A percentile compares a stretch with the other conserved stretches of the same genome.
phyloP scores from a whole-genome alignment of 805 yeast genomes.

The Starmerella tilneyi region DNA sequence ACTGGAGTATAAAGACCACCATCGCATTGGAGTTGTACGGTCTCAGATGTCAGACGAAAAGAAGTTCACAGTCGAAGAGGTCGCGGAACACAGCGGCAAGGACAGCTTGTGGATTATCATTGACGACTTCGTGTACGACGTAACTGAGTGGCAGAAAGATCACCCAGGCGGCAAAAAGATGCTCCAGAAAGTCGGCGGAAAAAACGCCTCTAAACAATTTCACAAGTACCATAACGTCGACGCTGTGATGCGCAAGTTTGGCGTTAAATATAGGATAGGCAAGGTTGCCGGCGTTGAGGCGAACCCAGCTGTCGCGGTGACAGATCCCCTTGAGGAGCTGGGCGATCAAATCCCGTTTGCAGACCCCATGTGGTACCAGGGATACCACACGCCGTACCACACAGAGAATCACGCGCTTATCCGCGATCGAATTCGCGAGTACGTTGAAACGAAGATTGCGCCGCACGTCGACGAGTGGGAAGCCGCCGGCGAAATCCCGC shows the following conservation, averaged over 20 bases:
- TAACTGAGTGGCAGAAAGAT: slow-evolving; percentile 55
- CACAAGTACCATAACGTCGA: slow-evolving; percentile 38
- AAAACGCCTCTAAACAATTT: slow-evolving; percentile 62
- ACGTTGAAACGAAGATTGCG: slow-evolving; percentile 33
- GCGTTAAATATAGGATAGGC: slow-evolving; percentile 31
- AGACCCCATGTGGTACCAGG: slow-evolving; percentile 39
- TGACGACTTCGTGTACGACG: slow-evolving; percentile 69
- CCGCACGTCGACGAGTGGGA: slow-evolving; percentile 39
- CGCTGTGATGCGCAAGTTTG: slow-evolving; percentile 31
- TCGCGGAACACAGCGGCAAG: slow-evolving; percentile 59
- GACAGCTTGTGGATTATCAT: slow-evolving; percentile 78
- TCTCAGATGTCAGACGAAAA: slow-evolving; percentile 14
- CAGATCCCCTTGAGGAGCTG: slow-evolving; percentile 22
- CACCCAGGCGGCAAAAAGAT: slow-evolving; percentile 81
- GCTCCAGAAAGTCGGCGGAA: slow-evolving; percentile 68
- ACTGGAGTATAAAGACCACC: neutral
- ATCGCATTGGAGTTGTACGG: no score
- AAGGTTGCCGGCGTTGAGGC: slow-evolving; percentile 18
- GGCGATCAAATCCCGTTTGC: slow-evolving; percentile 34
- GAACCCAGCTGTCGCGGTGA: slow-evolving; percentile 16
- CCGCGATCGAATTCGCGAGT: slow-evolving; percentile 34
- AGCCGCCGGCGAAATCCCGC: slow-evolving; percentile 31
- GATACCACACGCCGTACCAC: slow-evolving; percentile 35
- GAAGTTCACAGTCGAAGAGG: slow-evolving; percentile 35
- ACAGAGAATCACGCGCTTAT: slow-evolving; percentile 34